Percentiles rank a stretch among this genome's conserved stretches.
These are phyloP conservation scores for Licmophora abbreviata DNA, from an alignment of 108 stramenopile species.

Conservation along the genomic window DNA sequence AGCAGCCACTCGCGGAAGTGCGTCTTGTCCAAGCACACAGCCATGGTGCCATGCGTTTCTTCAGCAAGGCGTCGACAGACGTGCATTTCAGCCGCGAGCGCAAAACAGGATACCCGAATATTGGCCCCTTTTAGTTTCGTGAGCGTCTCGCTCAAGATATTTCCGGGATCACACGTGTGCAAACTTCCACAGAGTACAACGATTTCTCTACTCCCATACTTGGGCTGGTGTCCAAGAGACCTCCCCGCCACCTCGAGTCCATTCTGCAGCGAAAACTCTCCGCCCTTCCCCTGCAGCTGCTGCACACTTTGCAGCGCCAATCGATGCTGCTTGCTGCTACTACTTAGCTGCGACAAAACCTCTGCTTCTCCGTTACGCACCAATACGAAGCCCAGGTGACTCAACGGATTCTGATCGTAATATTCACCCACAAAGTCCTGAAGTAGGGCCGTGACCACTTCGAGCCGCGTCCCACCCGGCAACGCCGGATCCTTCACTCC, in stretches of 20 bases:
- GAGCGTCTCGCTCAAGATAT: conserved; percentile 63
- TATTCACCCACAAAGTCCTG: conserved; percentile 65
- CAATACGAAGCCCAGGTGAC: conserved; percentile 68
- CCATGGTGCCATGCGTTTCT: conserved; percentile 61
- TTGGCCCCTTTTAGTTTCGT: conserved; percentile 50
- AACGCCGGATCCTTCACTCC: conserved; percentile 64
- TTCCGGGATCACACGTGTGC: conserved; percentile 75
- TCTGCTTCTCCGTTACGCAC: conserved; percentile 74
- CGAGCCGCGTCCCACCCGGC: conserved; percentile 52
- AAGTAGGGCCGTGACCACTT: conserved; percentile 38
- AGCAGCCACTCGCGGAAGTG: conserved; percentile 72
- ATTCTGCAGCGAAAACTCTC: conserved; percentile 80
- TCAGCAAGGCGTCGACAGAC: conserved; percentile 74
- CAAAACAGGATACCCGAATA: conserved; percentile 59
- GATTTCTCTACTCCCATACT: conserved; percentile 78
- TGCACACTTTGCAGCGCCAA: conserved; percentile 44
- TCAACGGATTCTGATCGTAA: conserved; percentile 82
- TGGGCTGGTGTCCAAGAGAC: conserved; percentile 69
- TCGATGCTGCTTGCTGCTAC: conserved; percentile 54
- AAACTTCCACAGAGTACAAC: conserved; percentile 60
- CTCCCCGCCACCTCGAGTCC: conserved; percentile 86
- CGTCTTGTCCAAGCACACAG: conserved; percentile 63
- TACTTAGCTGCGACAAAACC: conserved; percentile 58
- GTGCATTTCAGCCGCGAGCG: conserved; percentile 73
- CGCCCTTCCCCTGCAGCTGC: conserved; percentile 36